These are phyloP conservation scores for Centrapalus pauciflorus DNA, from an alignment of 129 eudicot species.

Conservation along the genomic window DNA sequence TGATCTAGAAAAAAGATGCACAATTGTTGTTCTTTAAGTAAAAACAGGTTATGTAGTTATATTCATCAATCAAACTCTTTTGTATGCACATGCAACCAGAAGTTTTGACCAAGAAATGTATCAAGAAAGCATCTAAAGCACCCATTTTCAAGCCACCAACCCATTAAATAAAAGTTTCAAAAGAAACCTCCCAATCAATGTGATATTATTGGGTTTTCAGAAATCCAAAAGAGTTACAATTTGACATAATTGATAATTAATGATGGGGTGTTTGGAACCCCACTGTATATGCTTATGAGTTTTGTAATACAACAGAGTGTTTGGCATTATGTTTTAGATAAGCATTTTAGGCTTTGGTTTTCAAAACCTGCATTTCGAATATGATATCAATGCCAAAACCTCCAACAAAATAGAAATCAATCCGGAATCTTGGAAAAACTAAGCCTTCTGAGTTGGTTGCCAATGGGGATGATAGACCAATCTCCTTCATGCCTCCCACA, in stretches of 20 bases:
- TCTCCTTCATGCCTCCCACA: constrained; percentile 36
- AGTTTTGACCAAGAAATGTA: background rate
- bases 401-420: constrained; percentile 16
- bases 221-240: background rate
- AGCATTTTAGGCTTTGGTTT: no score
- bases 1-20: constrained; percentile 11
- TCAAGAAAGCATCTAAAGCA: constrained; percentile 26
- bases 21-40: background rate
- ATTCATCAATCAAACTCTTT: constrained; percentile 23
- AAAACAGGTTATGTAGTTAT: background rate
- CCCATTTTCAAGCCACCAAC: constrained; percentile 22
- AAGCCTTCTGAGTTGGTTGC: constrained; percentile 34
- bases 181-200: background rate
- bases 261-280: no score
- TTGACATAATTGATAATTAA: no score
- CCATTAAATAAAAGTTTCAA: constrained; percentile 3
- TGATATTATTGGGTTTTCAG: background rate
- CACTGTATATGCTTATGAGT: no score
- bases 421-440: constrained; percentile 41
- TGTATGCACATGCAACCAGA: constrained; percentile 23
- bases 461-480: constrained; percentile 25
- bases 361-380: no score
- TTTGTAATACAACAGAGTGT: background rate
- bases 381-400: background rate
- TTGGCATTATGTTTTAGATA: background rate